Evolutionary conservation across 208 protist species (phyloP).

Genomic region (Wallacemonas collosoma): DNA sequence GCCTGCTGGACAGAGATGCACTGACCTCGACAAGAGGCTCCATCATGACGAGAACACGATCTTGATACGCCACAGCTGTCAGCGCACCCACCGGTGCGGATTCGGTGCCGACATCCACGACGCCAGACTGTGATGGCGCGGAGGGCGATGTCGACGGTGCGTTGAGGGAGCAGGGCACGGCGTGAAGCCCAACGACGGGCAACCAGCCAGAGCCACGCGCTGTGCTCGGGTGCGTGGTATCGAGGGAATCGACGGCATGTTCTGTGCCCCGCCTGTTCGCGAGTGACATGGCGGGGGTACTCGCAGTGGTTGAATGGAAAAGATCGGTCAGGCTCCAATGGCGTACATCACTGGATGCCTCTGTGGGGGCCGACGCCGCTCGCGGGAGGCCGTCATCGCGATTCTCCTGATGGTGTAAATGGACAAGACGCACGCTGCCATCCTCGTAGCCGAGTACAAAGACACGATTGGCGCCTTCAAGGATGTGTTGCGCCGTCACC

Average conservation of each 20-base stretch:
- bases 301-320: not conserved
- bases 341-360: not conserved
- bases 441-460: constrained; percentile 40
- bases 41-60: constrained; percentile 23
- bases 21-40: constrained; percentile 1
- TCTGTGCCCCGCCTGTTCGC: constrained; percentile 15
- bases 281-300: not conserved
- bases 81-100: constrained; percentile 13
- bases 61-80: constrained; percentile 32
- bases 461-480: constrained; percentile 12
- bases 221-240: not conserved
- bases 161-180: constrained; percentile 9
- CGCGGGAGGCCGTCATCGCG: not conserved
- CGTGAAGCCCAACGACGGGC: constrained; percentile 27
- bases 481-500: constrained; percentile 14
- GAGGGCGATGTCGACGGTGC: not conserved
- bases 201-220: constrained; percentile 4
- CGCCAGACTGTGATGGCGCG: no score
- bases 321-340: not conserved
- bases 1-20: not conserved
- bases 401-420: constrained; percentile 16
- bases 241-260: not conserved
- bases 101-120: not conserved
- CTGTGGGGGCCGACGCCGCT: not conserved
- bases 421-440: constrained; percentile 28